phyloP scores from a whole-genome alignment of 768 basidiomycete genomes.

The Rhizopogon roseolus region DNA sequence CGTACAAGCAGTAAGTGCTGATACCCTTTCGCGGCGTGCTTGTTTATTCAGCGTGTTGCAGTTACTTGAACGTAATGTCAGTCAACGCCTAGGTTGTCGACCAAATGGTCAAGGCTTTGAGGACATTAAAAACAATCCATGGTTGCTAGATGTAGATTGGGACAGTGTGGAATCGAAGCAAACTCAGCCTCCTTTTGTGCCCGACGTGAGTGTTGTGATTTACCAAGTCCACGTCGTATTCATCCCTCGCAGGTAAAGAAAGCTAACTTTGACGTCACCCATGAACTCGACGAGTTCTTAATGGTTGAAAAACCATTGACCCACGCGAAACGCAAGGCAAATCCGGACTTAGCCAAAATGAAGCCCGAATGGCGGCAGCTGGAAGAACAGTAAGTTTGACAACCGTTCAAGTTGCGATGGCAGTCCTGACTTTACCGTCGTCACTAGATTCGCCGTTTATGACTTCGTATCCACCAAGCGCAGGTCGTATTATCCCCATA shows the following conservation, averaged over 20 bases:
- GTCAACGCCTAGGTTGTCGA: conserved; percentile 76
- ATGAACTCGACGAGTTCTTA: conserved; percentile 95
- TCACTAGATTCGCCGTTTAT: conserved; percentile 77
- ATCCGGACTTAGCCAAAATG: conserved; percentile 81
- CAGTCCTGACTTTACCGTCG: conserved; percentile 5
- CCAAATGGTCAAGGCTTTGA: conserved; percentile 64
- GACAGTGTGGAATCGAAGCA: conserved; percentile 65
- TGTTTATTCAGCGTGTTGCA: conserved; percentile 24
- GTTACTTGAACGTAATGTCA: conserved; percentile 83
- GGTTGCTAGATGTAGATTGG: conserved; percentile 87
- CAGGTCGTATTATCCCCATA: conserved; percentile 85
- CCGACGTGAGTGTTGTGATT: conserved; percentile 66
- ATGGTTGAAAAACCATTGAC: conserved; percentile 98
- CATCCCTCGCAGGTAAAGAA: conserved; percentile 66
- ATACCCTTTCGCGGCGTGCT: background rate
- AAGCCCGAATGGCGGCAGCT: conserved; percentile 88
- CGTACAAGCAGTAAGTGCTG: conserved; percentile 55
- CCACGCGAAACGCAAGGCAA: conserved; percentile 86
- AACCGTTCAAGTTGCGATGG: background rate
- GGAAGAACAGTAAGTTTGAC: conserved; percentile 76
- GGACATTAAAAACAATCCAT: conserved; percentile 77
- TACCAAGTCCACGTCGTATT: background rate
- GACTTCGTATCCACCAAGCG: conserved; percentile 73
- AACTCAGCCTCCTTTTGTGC: conserved; percentile 78
- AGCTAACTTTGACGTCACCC: conserved; percentile 97